Base-by-base conservation (phyloP, 352 stramenopile genomes). In the Phytophthora hybrid region DNA sequence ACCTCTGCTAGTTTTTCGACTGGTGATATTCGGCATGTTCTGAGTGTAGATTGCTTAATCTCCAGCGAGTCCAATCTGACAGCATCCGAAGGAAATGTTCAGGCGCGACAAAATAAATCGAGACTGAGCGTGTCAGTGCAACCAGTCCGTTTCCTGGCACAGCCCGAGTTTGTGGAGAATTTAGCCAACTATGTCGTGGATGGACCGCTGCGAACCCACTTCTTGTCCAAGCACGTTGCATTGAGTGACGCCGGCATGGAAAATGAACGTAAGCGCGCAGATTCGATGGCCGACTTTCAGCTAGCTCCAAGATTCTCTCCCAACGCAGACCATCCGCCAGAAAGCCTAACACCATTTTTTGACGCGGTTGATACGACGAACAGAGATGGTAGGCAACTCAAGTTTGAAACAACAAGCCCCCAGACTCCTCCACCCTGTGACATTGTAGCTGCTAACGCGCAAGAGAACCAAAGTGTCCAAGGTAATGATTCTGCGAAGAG, bases 141-240 rank as follows among this genome's bases (percentile, higher is more conserved):
- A 32, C 86, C 86, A 49, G 68, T 90, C 51, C 83, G 83, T 54
- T 63, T 93, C 31, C 58, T 90, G 44, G 73, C 87, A 3, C 79
- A 90, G 18, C 82, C 85, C 26, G 73, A 85, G 11, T 93, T 93
- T 60, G 63, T 93, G 64, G 86, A 93, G 29, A 86, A 59, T 31
- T 31, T 93, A 13, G 75, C 74, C 6, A 88, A 80, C 44, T 93
- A 89, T 70, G 69, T 84, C 10, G 51, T 93, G 14, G 79, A 92
- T 66, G 86, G 88, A 23, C 73, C 80, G 14, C 66, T 95, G 39
- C 69, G 71, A n/a, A 54, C 77, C 26, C 74, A 89, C 49, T 78
- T 90, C 67, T 18, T 73, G 10, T 66, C 64, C n/a, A 82, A 80
- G 34, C 41, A 69, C 31, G 59, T 51, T 18, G 21, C 51, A 62